These are phyloP conservation scores for Monosporascus sp. DNA, from an alignment of 2,329 filamentous ascomycete genomes.

Conservation along the genomic window DNA sequence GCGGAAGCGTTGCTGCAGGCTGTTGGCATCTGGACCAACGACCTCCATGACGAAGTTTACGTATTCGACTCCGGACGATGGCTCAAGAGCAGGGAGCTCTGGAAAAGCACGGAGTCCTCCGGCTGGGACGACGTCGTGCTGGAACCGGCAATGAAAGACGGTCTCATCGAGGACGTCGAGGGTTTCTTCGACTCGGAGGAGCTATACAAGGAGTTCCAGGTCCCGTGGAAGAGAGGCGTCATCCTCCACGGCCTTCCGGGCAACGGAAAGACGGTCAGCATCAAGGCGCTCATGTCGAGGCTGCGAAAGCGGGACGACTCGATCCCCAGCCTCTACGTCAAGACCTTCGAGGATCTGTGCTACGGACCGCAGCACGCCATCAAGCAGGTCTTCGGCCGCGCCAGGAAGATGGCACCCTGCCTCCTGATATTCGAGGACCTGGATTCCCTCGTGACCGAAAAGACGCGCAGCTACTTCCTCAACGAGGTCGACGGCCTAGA, in stretches of 20 bases:
- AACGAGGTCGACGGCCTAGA: constrained; percentile 63
- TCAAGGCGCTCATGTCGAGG: constrained; percentile 64
- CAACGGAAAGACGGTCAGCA: constrained; percentile 65
- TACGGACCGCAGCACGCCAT: constrained; percentile 50
- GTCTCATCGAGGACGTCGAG: constrained; percentile 55
- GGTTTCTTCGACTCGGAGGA: constrained; percentile 56
- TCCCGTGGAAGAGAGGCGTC: constrained; percentile 66
- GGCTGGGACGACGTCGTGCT: constrained; percentile 61
- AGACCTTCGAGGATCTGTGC: constrained; percentile 24
- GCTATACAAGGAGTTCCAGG: constrained; percentile 53
- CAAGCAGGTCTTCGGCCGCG: constrained; percentile 48
- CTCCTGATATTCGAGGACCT: constrained; percentile 67
- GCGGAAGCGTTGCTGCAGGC: background rate
- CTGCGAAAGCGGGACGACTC: constrained; percentile 47
- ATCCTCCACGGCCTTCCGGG: constrained; percentile 60
- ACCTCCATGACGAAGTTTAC: background rate
- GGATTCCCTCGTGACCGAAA: constrained; percentile 56
- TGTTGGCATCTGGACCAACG: background rate
- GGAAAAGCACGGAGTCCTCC: background rate
- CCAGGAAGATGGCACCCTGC: constrained; percentile 58
- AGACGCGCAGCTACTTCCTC: constrained; percentile 60
- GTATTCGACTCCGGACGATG: background rate
- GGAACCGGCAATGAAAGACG: constrained; percentile 58
- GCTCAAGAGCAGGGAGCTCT: background rate
- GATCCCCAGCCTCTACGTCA: constrained; percentile 57